phyloP scores from a whole-genome alignment of 192 early-diverging fungal genomes.

The Umbelopsis ramanniana region DNA sequence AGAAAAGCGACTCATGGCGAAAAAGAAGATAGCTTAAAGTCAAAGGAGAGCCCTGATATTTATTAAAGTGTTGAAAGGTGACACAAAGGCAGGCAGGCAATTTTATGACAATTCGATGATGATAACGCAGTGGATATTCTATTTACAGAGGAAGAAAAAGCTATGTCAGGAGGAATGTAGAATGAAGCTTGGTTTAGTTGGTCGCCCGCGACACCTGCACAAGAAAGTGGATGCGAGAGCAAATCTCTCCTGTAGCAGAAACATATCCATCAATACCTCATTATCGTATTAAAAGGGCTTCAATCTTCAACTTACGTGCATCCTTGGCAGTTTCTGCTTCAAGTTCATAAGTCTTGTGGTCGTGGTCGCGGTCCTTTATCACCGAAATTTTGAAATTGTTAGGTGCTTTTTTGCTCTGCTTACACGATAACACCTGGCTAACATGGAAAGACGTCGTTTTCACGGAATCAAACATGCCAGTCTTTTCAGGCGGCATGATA shows the following conservation, averaged over 20 bases:
- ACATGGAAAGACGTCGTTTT: slow-evolving; percentile 81
- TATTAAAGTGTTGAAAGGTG: neutral
- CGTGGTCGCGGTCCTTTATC: slow-evolving; percentile 55
- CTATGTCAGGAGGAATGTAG: too few relatives aligned
- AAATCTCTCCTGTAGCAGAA: slow-evolving; percentile 40
- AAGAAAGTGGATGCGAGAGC: slow-evolving; percentile 37
- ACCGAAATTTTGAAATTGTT: slow-evolving; percentile 72
- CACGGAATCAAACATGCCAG: slow-evolving; percentile 78
- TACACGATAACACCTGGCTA: slow-evolving; percentile 64
- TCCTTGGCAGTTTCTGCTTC: slow-evolving; percentile 72
- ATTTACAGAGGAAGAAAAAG: neutral
- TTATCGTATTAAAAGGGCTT: too few relatives aligned
- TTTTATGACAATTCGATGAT: neutral
- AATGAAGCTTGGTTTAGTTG: neutral
- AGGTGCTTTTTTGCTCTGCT: slow-evolving; percentile 69
- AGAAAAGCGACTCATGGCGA: slow-evolving; percentile 10
- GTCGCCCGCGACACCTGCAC: slow-evolving; percentile 33
- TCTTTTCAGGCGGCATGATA: slow-evolving; percentile 82
- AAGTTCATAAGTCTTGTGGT: slow-evolving; percentile 77
- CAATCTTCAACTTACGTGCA: slow-evolving; percentile 61
- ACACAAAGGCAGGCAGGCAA: neutral
- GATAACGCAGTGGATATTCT: too few relatives aligned
- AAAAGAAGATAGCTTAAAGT: neutral
- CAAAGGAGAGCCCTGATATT: too few relatives aligned
- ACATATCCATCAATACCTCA: too few relatives aligned